Base-by-base conservation (phyloP, 352 stramenopile genomes). In the Aphanomyces invadans region DNA sequence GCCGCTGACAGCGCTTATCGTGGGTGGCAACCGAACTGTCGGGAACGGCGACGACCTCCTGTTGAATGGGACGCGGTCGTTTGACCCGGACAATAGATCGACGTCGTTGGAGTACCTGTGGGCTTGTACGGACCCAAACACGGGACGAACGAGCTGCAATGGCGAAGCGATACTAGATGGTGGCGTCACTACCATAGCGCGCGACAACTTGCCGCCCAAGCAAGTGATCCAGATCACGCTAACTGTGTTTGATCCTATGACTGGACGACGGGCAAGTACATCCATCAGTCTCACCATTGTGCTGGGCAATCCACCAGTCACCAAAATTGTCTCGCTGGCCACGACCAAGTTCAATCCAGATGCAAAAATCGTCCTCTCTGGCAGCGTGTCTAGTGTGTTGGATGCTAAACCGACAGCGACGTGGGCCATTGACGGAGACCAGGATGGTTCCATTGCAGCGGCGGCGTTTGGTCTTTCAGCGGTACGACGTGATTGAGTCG, bases 261-360 rank as follows among this genome's bases (percentile, higher is more conserved):
- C 59, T 17, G 26, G 17, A 7, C 74, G 79, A 5, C 71, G 52
- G 0, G 78, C 71, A 4, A 70, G 51, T 1, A 49, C 76, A 0
- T 81, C 75, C 0, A 70, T 80, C 1, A 68, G 81, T 23, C 79
- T 83, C 55, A 73, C 75, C 10, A 67, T 85, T 38, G 76, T 73
- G 4, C 72, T 73, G 32, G 81, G 81, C 1, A 84, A 76, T 0
- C 79, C 76, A 12, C 81, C 81, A 19, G 71, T 65, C 19, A 78
- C 84, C 3, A 78, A 76, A 1, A 88, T 89, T 31, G 78, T 83
- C 10, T 63, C 77, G 2, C 53, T 89, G 1, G 42, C 48, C 0
- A 66, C 59, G 1, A 46, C 72, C 4, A 88, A 88, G 45, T 76
- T 87, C 1, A 89, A 89, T 48, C 31, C 39, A 4, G 86, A 88